These are phyloP conservation scores for Phytophthora vignae DNA, from an alignment of 352 stramenopile species.

Conservation along the genomic window DNA sequence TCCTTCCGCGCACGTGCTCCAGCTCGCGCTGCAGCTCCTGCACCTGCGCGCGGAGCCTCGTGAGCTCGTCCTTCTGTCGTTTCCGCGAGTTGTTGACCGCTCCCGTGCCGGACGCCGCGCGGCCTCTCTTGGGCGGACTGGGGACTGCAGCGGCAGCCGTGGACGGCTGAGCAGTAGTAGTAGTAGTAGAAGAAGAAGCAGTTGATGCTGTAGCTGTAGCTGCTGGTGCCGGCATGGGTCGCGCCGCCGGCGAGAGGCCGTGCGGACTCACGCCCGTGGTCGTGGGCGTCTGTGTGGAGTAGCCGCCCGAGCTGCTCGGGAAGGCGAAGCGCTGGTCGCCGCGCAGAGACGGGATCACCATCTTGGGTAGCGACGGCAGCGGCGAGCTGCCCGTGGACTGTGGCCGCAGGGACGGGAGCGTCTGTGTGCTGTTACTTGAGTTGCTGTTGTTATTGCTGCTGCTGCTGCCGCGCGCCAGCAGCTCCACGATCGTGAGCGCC, in stretches of 20 bases:
- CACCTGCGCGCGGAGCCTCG: slow-evolving; percentile 55
- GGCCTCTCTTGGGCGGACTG: slow-evolving; percentile 28
- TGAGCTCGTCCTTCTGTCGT: slow-evolving; percentile 66
- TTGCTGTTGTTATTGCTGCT: neutral
- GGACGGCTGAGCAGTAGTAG: neutral
- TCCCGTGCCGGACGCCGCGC: slow-evolving; percentile 4
- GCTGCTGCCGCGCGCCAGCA: slow-evolving; percentile 34
- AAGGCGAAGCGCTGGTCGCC: slow-evolving; percentile 32
- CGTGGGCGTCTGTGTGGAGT: slow-evolving; percentile 17
- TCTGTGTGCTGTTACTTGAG: slow-evolving; percentile 6
- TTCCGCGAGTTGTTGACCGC: slow-evolving; percentile 61
- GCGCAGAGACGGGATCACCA: slow-evolving; percentile 39
- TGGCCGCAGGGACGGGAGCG: slow-evolving; percentile 36
- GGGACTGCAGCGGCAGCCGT: neutral
- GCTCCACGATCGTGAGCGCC: slow-evolving; percentile 51
- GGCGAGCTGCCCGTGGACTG: slow-evolving; percentile 21
- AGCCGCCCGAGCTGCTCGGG: slow-evolving; percentile 19
- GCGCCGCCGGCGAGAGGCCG: slow-evolving; percentile 17
- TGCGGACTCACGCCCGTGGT: slow-evolving; percentile 16
- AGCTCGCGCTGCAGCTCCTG: slow-evolving; percentile 66
- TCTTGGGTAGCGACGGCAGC: slow-evolving; percentile 48
- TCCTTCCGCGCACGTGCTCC: slow-evolving; percentile 40
- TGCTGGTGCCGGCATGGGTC: slow-evolving; percentile 10
- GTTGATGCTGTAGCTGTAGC: neutral
- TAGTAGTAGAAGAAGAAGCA: too few species aligned